Conservation (phyloP, 2,329 filamentous ascomycete genomes). For the Xylariaceae sp. region DNA sequence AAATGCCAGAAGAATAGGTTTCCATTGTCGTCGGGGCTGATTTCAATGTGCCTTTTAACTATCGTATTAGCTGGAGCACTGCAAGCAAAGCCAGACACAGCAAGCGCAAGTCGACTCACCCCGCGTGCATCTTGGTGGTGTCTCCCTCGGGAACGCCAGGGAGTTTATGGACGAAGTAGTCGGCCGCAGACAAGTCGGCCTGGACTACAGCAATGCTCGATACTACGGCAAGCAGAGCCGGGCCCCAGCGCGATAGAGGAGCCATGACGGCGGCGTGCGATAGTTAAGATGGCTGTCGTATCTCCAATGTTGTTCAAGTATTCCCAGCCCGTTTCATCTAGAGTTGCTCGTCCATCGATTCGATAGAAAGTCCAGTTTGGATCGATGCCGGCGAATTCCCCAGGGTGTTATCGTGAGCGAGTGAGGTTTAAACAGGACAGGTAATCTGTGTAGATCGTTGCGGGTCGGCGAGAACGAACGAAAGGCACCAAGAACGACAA, state of each 20-base stretch:
- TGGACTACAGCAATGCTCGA: conserved; percentile 36
- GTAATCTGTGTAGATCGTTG: not conserved
- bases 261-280: conserved; percentile 24
- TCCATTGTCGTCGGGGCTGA: conserved; percentile 77
- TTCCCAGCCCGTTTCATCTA: conserved; percentile 1
- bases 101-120: conserved; percentile 54
- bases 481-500: not conserved
- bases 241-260: conserved; percentile 28
- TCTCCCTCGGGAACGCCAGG: conserved; percentile 78
- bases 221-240: conserved; percentile 39
- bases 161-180: conserved; percentile 83
- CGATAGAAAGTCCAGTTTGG: not conserved
- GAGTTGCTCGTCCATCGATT: conserved; percentile 15
- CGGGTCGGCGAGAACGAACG: not conserved
- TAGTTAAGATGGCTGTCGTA: not conserved
- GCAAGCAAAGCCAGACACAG: not conserved
- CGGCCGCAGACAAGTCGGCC: conserved; percentile 57
- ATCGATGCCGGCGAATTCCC: not conserved
- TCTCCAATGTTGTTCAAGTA: conserved; percentile 2
- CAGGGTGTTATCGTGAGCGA: too few species aligned
- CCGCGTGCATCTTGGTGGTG: conserved; percentile 94
- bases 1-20: conserved; percentile 99
- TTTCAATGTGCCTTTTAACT: conserved; percentile 73
- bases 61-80: conserved; percentile 11
- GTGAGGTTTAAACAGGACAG: not conserved